A percentile compares a stretch with the other conserved stretches of the same genome.
Conservation (phyloP, 768 basidiomycete species). For the Crepidotus variabilis region DNA sequence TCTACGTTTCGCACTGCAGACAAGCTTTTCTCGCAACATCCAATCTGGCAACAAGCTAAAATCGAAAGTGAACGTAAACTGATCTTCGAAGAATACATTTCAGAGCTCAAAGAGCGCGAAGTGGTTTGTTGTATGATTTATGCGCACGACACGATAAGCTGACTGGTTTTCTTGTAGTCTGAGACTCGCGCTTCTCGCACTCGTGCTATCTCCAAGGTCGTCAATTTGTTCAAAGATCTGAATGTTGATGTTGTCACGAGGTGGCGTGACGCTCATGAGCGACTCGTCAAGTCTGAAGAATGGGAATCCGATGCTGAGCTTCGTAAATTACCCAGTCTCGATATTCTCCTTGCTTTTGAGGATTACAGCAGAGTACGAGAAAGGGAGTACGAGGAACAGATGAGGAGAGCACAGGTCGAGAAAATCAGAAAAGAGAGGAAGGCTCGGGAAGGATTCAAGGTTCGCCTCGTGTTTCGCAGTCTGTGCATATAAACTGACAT, state of each 20-base stretch:
- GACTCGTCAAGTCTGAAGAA: slow-evolving; percentile 72
- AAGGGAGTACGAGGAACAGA: slow-evolving; percentile 87
- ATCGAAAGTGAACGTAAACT: slow-evolving; percentile 82
- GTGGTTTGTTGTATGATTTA: slow-evolving; percentile 52
- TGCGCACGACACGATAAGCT: background rate
- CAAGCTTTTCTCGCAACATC: slow-evolving; percentile 79
- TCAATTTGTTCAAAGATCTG: slow-evolving; percentile 79
- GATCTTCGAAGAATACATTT: slow-evolving; percentile 90
- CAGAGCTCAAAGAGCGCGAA: slow-evolving; percentile 83
- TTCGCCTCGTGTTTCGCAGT: slow-evolving; percentile 23
- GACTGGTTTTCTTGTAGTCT: slow-evolving; percentile 43
- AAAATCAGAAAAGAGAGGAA: slow-evolving; percentile 84
- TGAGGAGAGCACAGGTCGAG: slow-evolving; percentile 74
- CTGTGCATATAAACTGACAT: background rate
- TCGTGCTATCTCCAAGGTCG: slow-evolving; percentile 80
- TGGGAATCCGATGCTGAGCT: slow-evolving; percentile 79
- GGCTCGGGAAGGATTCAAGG: slow-evolving; percentile 89
- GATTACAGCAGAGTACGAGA: slow-evolving; percentile 90
- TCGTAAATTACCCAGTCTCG: slow-evolving; percentile 80
- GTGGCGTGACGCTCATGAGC: slow-evolving; percentile 81
- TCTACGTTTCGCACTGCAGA: slow-evolving; percentile 89
- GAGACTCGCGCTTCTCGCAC: slow-evolving; percentile 73
- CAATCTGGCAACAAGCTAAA: slow-evolving; percentile 87
- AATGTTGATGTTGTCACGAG: slow-evolving; percentile 91
- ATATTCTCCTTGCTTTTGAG: slow-evolving; percentile 91